Conservation (phyloP, 495 filamentous ascomycete species). For the Astrocystis sublimbata region DNA sequence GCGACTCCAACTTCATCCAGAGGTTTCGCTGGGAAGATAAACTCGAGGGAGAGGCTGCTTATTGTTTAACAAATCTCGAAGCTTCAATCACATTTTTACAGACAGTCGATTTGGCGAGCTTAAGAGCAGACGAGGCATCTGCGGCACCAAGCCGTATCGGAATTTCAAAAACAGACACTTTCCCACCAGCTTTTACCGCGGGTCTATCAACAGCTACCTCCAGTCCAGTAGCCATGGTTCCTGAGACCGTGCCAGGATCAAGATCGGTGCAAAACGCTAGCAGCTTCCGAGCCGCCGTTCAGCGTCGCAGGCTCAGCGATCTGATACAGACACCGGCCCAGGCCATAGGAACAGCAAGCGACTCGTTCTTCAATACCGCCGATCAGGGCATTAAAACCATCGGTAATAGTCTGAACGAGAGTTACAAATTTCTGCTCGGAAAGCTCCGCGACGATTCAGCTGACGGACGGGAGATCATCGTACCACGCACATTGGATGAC, state of each 20-base stretch:
- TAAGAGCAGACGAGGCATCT: slow-evolving; percentile 76
- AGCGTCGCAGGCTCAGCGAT: slow-evolving; percentile 70
- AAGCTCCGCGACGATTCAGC: slow-evolving; percentile 73
- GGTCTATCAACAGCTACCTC: slow-evolving; percentile 42
- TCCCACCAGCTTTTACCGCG: slow-evolving; percentile 50
- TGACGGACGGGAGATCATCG: slow-evolving; percentile 46
- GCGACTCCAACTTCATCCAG: slow-evolving; percentile 91
- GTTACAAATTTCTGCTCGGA: slow-evolving; percentile 91
- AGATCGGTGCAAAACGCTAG: slow-evolving; percentile 43
- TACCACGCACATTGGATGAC: slow-evolving; percentile 90
- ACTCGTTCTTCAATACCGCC: slow-evolving; percentile 79
- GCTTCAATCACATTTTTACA: slow-evolving; percentile 95
- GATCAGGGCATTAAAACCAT: slow-evolving; percentile 91
- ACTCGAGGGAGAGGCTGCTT: slow-evolving; percentile 89
- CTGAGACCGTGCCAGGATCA: slow-evolving; percentile 41
- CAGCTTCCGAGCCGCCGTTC: slow-evolving; percentile 44
- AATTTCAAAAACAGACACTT: slow-evolving; percentile 53
- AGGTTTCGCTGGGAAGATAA: slow-evolving; percentile 84
- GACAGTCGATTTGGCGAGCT: slow-evolving; percentile 89
- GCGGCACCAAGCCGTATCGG: slow-evolving; percentile 61
- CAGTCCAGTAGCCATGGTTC: slow-evolving; percentile 33
- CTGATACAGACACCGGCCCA: slow-evolving; percentile 80
- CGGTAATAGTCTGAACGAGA: slow-evolving; percentile 80
- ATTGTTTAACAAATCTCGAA: slow-evolving; percentile 95
- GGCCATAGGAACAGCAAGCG: slow-evolving; percentile 77